Percentiles rank a stretch among this genome's conserved stretches.
These are phyloP conservation scores for Polygonum maritimum DNA, from an alignment of 148 eudicot genomes.

Conservation along the genomic window DNA sequence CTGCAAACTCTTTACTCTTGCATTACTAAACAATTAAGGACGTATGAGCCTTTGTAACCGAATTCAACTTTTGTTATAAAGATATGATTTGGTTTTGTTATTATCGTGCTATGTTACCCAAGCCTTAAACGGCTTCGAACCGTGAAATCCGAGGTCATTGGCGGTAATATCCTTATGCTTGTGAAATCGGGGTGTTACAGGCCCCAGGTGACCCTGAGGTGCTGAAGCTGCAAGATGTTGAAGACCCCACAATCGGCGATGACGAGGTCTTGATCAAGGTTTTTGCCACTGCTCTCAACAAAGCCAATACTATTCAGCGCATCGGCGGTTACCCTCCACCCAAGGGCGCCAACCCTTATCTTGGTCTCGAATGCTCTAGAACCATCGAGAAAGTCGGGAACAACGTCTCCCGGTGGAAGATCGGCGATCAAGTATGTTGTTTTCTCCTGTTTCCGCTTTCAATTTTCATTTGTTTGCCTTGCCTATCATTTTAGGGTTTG, in stretches of 20 bases:
- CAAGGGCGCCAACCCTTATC: slow-evolving; percentile 51
- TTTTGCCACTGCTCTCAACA: slow-evolving; percentile 66
- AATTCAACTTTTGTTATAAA: too few species aligned
- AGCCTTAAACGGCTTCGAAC: too few species aligned
- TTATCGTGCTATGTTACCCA: too few species aligned
- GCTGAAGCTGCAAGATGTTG: slow-evolving; percentile 58
- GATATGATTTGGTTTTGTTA: too few species aligned
- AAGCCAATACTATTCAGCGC: slow-evolving; percentile 78
- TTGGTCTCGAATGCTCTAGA: slow-evolving; percentile 91
- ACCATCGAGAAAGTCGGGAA: slow-evolving; percentile 47
- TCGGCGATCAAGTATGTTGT: slow-evolving; percentile 63
- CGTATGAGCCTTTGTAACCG: too few species aligned
- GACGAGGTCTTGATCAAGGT: slow-evolving; percentile 62
- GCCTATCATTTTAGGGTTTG: neutral
- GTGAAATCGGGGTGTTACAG: too few species aligned
- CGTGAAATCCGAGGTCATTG: too few species aligned
- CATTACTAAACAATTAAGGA: too few species aligned
- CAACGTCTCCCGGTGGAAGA: slow-evolving; percentile 66
- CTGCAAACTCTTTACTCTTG: too few species aligned
- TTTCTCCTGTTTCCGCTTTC: neutral
- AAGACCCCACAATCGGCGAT: slow-evolving; percentile 56
- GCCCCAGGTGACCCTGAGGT: slow-evolving; percentile 68
- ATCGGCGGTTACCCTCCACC: slow-evolving; percentile 67
- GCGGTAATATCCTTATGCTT: too few species aligned
- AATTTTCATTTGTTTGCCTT: neutral